Evolutionary conservation across 306 rosid genomes (phyloP), one percentile per base, ranked within the genome.

Genomic region (Astragalus glycyphyllos): DNA sequence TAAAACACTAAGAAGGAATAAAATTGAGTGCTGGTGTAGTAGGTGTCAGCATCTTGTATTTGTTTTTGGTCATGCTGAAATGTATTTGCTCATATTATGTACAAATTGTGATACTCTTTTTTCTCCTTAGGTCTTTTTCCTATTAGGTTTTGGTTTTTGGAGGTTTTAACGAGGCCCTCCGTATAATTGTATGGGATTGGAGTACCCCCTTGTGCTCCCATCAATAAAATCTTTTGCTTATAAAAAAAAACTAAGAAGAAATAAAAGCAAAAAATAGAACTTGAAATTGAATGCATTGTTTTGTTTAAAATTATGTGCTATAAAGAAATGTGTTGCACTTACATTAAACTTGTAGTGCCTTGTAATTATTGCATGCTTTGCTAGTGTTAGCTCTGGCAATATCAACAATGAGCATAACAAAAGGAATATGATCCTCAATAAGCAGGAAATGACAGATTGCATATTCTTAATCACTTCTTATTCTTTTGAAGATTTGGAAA

Each of bases 291-390:
- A 49, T 58, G 57, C 57, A 5, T 20, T 7, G n/a, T 16, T 9
- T 10, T 48, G 17, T 53, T 37, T 1, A 13, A 4, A 4, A 14
- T 35, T 37, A 51, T 7, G 50, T 48, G 71, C 4, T 11, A 67
- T 11, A 67, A 68, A 64, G 55, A 71, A 75, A 44, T 23, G 69
- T 8, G 77, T 23, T 5, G 40, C 77, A 73, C 85, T 2, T 69
- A 86, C 94, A 12, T 88, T 59, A 15, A 88, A 88, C 75, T 80
- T 86, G 87, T 88, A 88, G 70, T 84, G 90, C 65, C 96, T 80
- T 78, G 89, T 89, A 4, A 73, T 66, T 69, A 87, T 73, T 4
- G 75, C 85, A 80, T 85, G 87, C 59, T 64, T 74, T 68, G 85
- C 92, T 9, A 64, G 68, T 60, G 67, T 70, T n/a, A 70, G 63